Evolutionary conservation across 768 basidiomycete species (phyloP).

Genomic region (Amanita brunnescens): DNA sequence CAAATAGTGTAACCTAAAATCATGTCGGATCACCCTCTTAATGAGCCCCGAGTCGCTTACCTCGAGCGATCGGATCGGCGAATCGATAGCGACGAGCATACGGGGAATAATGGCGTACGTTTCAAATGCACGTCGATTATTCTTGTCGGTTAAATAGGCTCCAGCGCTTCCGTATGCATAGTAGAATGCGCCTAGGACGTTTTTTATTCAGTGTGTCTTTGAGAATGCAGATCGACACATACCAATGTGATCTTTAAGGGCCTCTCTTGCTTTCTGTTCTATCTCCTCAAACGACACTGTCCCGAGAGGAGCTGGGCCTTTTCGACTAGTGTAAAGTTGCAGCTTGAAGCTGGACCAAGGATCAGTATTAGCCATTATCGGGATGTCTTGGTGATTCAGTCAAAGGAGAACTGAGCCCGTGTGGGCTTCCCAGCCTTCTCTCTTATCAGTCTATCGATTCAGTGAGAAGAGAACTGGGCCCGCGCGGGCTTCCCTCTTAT

Average conservation of each 20-base stretch:
- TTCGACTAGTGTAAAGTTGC: slow-evolving; percentile 29
- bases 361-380: slow-evolving; percentile 8
- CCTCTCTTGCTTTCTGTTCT: slow-evolving; percentile 58
- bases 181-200: slow-evolving; percentile 47
- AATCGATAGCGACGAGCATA: slow-evolving; percentile 61
- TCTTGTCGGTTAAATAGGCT: slow-evolving; percentile 51
- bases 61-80: slow-evolving; percentile 49
- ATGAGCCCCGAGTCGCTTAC: slow-evolving; percentile 25
- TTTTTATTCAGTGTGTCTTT: background rate
- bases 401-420: too few relatives aligned
- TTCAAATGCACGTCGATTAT: slow-evolving; percentile 56
- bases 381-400: background rate
- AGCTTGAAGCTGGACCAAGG: slow-evolving; percentile 35
- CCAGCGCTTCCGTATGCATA: slow-evolving; percentile 79
- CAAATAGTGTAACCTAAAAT: slow-evolving; percentile 59
- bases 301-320: slow-evolving; percentile 39
- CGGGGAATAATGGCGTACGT: slow-evolving; percentile 73
- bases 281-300: slow-evolving; percentile 56
- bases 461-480: too few relatives aligned
- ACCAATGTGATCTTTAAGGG: slow-evolving; percentile 50
- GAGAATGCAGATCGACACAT: slow-evolving; percentile 11
- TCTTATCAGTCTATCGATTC: too few relatives aligned
- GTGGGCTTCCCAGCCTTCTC: too few relatives aligned
- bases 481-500: too few relatives aligned
- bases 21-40: background rate